These are phyloP conservation scores for Aleurites moluccanus DNA, from an alignment of 441 rosid genomes.

Conservation along the genomic window DNA sequence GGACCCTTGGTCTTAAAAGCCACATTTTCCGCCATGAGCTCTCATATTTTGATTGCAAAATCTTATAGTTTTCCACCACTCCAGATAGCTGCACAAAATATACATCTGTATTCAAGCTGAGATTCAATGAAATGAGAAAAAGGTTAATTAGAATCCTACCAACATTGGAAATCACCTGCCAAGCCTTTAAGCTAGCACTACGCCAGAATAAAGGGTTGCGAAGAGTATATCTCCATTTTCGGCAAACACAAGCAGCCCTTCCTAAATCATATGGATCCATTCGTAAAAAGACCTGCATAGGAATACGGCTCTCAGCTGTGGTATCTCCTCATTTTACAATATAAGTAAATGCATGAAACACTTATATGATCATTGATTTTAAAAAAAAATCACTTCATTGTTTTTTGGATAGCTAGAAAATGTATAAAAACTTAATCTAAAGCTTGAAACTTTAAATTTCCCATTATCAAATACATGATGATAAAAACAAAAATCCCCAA, in stretches of 20 bases:
- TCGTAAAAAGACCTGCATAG: conserved; percentile 69
- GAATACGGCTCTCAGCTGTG: conserved; percentile 10
- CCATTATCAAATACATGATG: background rate
- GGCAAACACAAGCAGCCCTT: conserved; percentile 84
- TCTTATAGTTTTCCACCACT: conserved; percentile 71
- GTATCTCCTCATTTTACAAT: background rate
- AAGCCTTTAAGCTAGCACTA: conserved; percentile 83
- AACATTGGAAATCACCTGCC: conserved; percentile 58
- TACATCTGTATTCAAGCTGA: conserved; percentile 13
- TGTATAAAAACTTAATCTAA: background rate
- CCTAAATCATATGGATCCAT: conserved; percentile 85
- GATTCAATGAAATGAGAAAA: conserved; percentile 9
- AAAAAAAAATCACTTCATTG: background rate
- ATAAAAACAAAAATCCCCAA: background rate
- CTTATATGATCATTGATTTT: background rate
- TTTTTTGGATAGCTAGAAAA: background rate
- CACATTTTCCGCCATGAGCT: conserved; percentile 99
- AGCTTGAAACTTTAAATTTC: background rate
- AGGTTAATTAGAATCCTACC: background rate
- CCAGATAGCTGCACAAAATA: conserved; percentile 57
- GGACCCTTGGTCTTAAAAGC: conserved; percentile 85
- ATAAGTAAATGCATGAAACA: conserved; percentile 1
- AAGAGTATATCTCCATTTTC: conserved; percentile 92
- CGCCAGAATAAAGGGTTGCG: conserved; percentile 96
- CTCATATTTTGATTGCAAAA: conserved; percentile 75